Percentiles rank a stretch among this genome's conserved stretches.
These are phyloP conservation scores for Eucalyptus microcorys DNA, from an alignment of 345 rosid genomes.

Conservation along the genomic window DNA sequence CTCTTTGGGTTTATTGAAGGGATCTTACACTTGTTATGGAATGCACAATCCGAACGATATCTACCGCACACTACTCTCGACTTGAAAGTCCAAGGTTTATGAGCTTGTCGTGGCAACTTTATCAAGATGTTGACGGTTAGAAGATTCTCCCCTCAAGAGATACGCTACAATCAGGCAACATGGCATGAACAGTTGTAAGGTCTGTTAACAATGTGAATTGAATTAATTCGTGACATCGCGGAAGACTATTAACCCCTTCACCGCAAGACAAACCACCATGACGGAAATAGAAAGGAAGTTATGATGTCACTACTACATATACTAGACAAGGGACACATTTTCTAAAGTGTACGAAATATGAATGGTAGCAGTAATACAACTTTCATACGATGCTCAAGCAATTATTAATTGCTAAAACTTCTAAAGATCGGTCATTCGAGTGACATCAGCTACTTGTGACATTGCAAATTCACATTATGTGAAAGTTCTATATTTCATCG, in stretches of 20 bases:
- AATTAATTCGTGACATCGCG: background rate
- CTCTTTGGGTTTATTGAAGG: rapidly evolving
- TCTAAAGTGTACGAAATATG: rapidly evolving
- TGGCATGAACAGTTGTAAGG: background rate
- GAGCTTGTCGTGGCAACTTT: background rate
- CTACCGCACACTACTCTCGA: rapidly evolving
- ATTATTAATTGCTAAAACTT: background rate
- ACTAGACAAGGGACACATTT: background rate
- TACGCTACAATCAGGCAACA: rapidly evolving
- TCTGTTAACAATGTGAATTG: background rate
- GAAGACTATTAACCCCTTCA: background rate
- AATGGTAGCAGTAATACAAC: rapidly evolving
- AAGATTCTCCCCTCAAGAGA: background rate
- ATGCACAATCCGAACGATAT: background rate
- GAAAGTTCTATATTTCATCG: background rate
- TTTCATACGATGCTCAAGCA: background rate
- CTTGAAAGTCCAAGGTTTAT: rapidly evolving
- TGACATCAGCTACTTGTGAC: background rate
- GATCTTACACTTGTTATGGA: background rate
- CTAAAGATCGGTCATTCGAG: background rate
- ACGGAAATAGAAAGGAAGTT: background rate
- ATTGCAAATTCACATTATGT: background rate
- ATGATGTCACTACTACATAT: background rate
- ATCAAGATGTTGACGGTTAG: rapidly evolving
- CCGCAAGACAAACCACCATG: rapidly evolving